A percentile compares a stretch with the other conserved stretches of the same genome.
Conservation (phyloP, 2,329 filamentous ascomycete genomes). For the Corinectria fuckeliana region DNA sequence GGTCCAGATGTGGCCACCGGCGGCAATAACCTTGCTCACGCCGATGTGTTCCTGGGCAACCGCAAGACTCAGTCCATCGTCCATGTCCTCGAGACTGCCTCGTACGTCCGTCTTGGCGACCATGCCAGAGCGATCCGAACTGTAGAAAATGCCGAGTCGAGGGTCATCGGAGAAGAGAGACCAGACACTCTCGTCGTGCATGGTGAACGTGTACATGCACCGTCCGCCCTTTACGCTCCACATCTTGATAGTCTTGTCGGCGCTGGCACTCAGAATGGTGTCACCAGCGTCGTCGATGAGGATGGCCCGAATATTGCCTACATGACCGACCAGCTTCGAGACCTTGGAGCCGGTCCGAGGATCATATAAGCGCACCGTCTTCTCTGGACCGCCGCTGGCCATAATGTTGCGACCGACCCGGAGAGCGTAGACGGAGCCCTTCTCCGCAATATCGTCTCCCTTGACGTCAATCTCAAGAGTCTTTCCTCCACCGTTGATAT, state of each 20-base stretch:
- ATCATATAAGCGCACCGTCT: constrained; percentile 92
- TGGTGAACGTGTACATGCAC: constrained; percentile 97
- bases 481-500: constrained; percentile 86
- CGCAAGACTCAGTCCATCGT: constrained; percentile 90
- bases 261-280: constrained; percentile 91
- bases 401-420: constrained; percentile 80
- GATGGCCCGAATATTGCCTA: constrained; percentile 91
- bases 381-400: constrained; percentile 92
- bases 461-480: constrained; percentile 84
- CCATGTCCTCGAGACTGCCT: constrained; percentile 68
- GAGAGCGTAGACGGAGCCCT: constrained; percentile 94
- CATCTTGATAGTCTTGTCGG: constrained; percentile 96
- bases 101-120: constrained; percentile 97
- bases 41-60: constrained; percentile 90
- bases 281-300: constrained; percentile 88
- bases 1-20: constrained; percentile 84
- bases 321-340: constrained; percentile 96
- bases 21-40: constrained; percentile 71
- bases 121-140: constrained; percentile 87
- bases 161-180: constrained; percentile 90
- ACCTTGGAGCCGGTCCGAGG: constrained; percentile 85
- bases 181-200: constrained; percentile 99
- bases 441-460: constrained; percentile 83
- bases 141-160: constrained; percentile 89
- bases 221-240: constrained; percentile 96